Evolutionary conservation across 2,329 filamentous ascomycete genomes (phyloP).

Genomic region (Helminthosporium solani): DNA sequence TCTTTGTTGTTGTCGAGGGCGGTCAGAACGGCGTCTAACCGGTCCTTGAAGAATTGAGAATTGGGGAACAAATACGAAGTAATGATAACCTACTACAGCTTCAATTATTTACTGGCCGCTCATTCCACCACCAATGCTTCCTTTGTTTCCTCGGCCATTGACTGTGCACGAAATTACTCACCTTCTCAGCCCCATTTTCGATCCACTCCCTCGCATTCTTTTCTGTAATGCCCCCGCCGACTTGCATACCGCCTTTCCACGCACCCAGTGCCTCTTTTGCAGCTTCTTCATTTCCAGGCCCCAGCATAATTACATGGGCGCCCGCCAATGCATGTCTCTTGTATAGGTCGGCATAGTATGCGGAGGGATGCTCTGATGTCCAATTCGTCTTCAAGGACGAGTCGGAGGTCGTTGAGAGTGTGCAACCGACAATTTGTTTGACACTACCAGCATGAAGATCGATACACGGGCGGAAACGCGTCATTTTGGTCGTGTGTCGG

Average conservation of each 20-base stretch:
- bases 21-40: slow-evolving; percentile 71
- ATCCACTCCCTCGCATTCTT: slow-evolving; percentile 85
- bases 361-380: slow-evolving; percentile 79
- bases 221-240: slow-evolving; percentile 91
- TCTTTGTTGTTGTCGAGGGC: slow-evolving; percentile 71
- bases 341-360: slow-evolving; percentile 81
- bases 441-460: slow-evolving; percentile 96
- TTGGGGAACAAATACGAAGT: slow-evolving; percentile 92
- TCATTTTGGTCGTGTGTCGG: slow-evolving; percentile 60
- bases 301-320: slow-evolving; percentile 95
- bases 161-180: slow-evolving; percentile 45
- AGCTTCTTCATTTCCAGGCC: slow-evolving; percentile 79
- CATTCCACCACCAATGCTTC: background rate
- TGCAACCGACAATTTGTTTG: slow-evolving; percentile 97
- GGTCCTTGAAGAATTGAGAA: slow-evolving; percentile 74
- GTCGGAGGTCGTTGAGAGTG: slow-evolving; percentile 54
- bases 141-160: background rate
- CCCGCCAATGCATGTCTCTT: slow-evolving; percentile 70
- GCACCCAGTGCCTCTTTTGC: slow-evolving; percentile 72
- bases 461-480: slow-evolving; percentile 91
- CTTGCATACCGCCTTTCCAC: slow-evolving; percentile 80
- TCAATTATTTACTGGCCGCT: slow-evolving; percentile 21
- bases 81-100: slow-evolving; percentile 77
- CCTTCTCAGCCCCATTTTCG: slow-evolving; percentile 83
- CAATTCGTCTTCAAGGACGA: slow-evolving; percentile 78